Evolutionary conservation across 2,329 filamentous ascomycete genomes (phyloP), one percentile per base, ranked within the genome.

Genomic region (Pseudophaeomoniella oleicola): DNA sequence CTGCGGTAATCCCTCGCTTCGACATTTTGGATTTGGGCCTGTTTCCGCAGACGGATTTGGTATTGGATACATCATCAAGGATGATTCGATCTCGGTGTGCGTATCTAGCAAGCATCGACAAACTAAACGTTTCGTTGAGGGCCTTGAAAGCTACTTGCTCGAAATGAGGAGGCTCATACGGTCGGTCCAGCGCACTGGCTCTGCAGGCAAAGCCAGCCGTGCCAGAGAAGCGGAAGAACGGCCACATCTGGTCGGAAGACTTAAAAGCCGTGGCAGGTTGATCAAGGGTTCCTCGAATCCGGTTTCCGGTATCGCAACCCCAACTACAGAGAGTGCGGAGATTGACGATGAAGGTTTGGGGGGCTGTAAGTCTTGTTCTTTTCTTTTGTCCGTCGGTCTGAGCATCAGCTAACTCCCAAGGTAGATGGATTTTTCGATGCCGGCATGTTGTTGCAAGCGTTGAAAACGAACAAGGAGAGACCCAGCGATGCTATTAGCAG

Each of bases 41-140:
- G 93, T 88, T 0, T 88, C 83, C 0, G 88, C 78, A 2, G 86
- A 94, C 46, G 90, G 90, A 0, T 96, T 96, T 52, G 90, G 90
- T 18, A 94, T 98, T 38, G 90, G 90, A 2, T 98, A 98, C 63
- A 96, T 98, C 51, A 94, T 98, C 71, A 98, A 98, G 60, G 85
- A 92, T 46, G 83, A 90, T 36, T 72, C 75, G 34, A 82, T 96
- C 42, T 85, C 79, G 33, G 88, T 98, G 42, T 96, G 90, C 57
- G 86, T 87, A 1, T 82, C 80, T 11, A 90, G 81, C 51, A 94
- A 94, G 60, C 90, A 98, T 56, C 68, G 90, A 30, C 90, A 98
- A 62, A 98, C 90, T 0, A 77, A 77, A 47, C 78, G 90, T 4
- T 92, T 90, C 52, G 76, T 96, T 42, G 85, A 93, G 50, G 83